These are phyloP conservation scores for Penicillium freii DNA, from an alignment of 2,329 filamentous ascomycete species.

Conservation along the genomic window DNA sequence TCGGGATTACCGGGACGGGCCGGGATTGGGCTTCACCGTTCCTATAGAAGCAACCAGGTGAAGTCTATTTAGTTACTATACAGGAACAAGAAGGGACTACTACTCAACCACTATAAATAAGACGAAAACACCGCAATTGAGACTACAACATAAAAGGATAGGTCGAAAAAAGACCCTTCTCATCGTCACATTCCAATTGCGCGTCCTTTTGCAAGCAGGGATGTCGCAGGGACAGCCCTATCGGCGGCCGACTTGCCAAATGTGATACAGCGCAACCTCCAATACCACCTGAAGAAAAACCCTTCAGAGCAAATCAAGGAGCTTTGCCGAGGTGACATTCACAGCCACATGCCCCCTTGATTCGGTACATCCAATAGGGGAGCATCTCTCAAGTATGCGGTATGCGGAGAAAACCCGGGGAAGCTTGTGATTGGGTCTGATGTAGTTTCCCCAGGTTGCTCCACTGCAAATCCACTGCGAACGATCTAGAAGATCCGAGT, in stretches of 20 bases:
- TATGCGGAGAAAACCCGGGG: conserved; percentile 12
- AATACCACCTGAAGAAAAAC: not conserved
- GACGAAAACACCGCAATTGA: not conserved
- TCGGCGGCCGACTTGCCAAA: not conserved
- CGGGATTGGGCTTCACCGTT: conserved; percentile 7
- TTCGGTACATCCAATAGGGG: not conserved
- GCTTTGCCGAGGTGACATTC: conserved; percentile 7
- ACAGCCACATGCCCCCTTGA: not conserved
- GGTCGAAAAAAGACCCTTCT: not conserved
- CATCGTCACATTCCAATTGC: conserved; percentile 18
- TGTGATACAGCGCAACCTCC: not conserved
- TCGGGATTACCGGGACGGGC: conserved; percentile 9
- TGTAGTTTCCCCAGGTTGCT: not conserved
- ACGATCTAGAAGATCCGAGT: not conserved
- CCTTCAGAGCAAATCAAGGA: not conserved
- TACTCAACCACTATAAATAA: not conserved
- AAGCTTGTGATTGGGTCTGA: not conserved
- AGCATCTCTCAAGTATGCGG: not conserved
- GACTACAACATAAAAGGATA: not conserved
- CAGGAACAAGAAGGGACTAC: not conserved
- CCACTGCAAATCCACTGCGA: conserved; percentile 2
- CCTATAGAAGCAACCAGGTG: not conserved
- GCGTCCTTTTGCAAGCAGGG: conserved; percentile 13
- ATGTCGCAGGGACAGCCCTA: conserved; percentile 7
- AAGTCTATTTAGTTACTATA: not conserved